Evolutionary conservation across 768 basidiomycete genomes (phyloP), one percentile per base, ranked within the genome.

Genomic region (Boletus rubescentipes): DNA sequence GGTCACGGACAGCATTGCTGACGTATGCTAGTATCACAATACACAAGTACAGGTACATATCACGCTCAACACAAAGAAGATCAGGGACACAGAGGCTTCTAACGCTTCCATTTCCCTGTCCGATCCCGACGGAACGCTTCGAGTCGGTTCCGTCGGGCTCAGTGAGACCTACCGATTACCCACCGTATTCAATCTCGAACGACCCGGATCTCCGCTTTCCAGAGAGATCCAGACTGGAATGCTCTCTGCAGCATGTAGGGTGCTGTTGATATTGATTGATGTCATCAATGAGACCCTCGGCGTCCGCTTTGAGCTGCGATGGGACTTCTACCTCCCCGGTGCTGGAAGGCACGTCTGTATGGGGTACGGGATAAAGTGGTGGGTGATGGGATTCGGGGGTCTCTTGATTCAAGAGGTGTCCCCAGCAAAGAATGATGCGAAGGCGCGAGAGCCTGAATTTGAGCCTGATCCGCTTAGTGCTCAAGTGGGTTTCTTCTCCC

Each of bases 401-500:
- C 66, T 63, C 49, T 69, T 69, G n/a, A 49, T 47, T 40, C 60
- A 47, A 21, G 57, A 45, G 23, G 49, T 18, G 37, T 62, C 65
- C 26, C 65, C 62, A 31, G 61, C 57, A 20, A 76, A 77, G 26
- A 71, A 42, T 0, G 81, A 83, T 5, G 79, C 69, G 5, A 84
- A 84, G 0, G 85, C 86, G 31, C 81, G 78, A 4, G 84, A 86
- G 34, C 78, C 80, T 5, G 83, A 84, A 53, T 84, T 81, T 0
- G 86, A 87, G 23, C 78, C 58, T 0, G 69, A 70, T 11, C 58
- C 80, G 31, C 75, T 74, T 10, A 67, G 59, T 23, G 63, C 68
- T 5, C 62, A 66, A 3, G 72, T 64, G 0, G 64, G 39, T 16
- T 49, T 68, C 15, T 70, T 66, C 39, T 69, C 72, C 26, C 80